Conservation (phyloP, 2,329 filamentous ascomycete genomes). For the Exophiala dermatitidis region DNA sequence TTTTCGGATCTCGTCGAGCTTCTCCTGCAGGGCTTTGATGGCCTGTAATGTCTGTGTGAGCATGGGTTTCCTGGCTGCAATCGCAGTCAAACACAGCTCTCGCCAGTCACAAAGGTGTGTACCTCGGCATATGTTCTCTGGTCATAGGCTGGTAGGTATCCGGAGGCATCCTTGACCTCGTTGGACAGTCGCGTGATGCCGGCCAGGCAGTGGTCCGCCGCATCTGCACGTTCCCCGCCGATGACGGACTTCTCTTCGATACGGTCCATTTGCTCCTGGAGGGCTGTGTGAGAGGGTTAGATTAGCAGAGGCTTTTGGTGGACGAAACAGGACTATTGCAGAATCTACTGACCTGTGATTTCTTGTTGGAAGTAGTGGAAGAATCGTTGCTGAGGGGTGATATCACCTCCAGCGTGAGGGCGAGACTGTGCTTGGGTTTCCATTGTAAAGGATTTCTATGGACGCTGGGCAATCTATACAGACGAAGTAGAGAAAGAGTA, state of each 20-base stretch:
- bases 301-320: not conserved
- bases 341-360: conserved; percentile 52
- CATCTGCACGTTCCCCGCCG: conserved; percentile 70
- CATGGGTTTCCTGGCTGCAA: not conserved
- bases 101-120: conserved; percentile 20
- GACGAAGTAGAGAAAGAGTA: not conserved
- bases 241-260: conserved; percentile 57
- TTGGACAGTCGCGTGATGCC: conserved; percentile 73
- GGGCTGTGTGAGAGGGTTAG: conserved; percentile 44
- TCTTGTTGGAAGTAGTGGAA: conserved; percentile 76
- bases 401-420: not conserved
- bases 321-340: conserved; percentile 1
- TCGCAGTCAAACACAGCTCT: too few relatives aligned
- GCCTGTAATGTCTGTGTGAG: conserved; percentile 43
- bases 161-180: conserved; percentile 75
- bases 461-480: not conserved
- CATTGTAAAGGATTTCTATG: not conserved
- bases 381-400: conserved; percentile 64
- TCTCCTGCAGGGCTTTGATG: conserved; percentile 73
- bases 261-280: conserved; percentile 67
- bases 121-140: conserved; percentile 79
- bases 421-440: conserved; percentile 6
- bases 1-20: conserved; percentile 62
- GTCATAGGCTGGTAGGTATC: conserved; percentile 80
- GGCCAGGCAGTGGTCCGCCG: conserved; percentile 70